Base-by-base conservation (phyloP, 176 grass and related monocot genomes). In the Lolium rigidum region DNA sequence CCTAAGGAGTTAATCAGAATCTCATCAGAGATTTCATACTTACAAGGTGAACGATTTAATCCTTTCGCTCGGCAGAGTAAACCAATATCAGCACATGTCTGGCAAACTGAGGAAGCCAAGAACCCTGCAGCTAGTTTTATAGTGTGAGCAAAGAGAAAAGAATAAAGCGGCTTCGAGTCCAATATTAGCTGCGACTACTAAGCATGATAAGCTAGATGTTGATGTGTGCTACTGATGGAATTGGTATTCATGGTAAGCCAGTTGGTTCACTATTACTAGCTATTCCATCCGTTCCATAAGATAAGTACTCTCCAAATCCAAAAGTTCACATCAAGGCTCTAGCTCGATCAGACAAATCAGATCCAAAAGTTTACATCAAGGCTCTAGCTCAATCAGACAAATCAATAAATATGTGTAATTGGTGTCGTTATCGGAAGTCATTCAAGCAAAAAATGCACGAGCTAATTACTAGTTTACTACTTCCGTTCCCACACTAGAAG, bases 401-500 rank as follows among this genome's bases (percentile, higher is more conserved):
- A 70, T 43, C 11, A 44, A 46, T 8, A 90, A 51, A 44, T 41
- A 41, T 28, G 38, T 71, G 64, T n/a, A 70, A 28, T 20, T 78
- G 52, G 35, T 51, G 35, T 44, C 20, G 28, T 77, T 37, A 22
- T 16, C 82, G 21, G 0, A 55, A 71, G 8, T 52, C 69, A 70
- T 82, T 59, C 2, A 59, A 54, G 56, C 20, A 65, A 80, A 60
- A 87, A 76, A 78, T n/a, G 65, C 39, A 79, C 1, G 35, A 46
- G 64, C 17, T 51, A 60, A 68, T 55, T 25, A 37, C 39, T 50
- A 56, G 5, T 73, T 47, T 47, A 73, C 70, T 72, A 47, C 31
- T 28, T 28, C 26, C 26, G 26, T 28, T 28, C 26, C 26, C 26
- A 28, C 26, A 28, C 26, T 28, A 28, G 26, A 28, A 28, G 26